Evolutionary conservation across 2,329 filamentous ascomycete species (phyloP).

Genomic region (Colletotrichum phormii): DNA sequence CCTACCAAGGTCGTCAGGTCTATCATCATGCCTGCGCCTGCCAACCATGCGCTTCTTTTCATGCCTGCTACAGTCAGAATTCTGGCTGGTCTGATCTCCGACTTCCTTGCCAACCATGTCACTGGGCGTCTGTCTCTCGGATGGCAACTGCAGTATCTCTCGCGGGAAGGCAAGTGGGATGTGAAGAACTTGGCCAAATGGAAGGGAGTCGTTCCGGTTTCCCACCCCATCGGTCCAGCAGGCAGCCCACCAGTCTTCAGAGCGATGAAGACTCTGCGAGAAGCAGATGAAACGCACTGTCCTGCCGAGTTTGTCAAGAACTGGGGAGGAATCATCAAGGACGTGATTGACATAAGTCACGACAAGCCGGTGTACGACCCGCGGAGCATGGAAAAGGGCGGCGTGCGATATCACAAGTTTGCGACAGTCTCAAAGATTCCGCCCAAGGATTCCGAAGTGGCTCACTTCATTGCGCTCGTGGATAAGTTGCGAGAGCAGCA

Average conservation of each 20-base stretch:
- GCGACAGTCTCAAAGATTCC: slow-evolving; percentile 93
- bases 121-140: slow-evolving; percentile 83
- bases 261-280: slow-evolving; percentile 92
- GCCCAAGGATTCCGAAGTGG: slow-evolving; percentile 69
- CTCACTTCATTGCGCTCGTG: slow-evolving; percentile 66
- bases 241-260: slow-evolving; percentile 72
- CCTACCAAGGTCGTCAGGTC: slow-evolving; percentile 72
- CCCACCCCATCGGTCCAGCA: slow-evolving; percentile 73
- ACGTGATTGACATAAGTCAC: slow-evolving; percentile 91
- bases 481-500: slow-evolving; percentile 70
- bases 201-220: slow-evolving; percentile 83
- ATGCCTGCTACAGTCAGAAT: slow-evolving; percentile 79
- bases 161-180: slow-evolving; percentile 94
- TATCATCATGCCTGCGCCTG: slow-evolving; percentile 78
- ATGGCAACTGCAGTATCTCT: slow-evolving; percentile 92
- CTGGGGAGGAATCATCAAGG: slow-evolving; percentile 76
- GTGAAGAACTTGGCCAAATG: slow-evolving; percentile 96
- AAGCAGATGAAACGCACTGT: slow-evolving; percentile 86
- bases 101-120: slow-evolving; percentile 81
- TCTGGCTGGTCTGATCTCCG: slow-evolving; percentile 83
- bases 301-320: slow-evolving; percentile 76
- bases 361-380: slow-evolving; percentile 92
- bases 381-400: slow-evolving; percentile 71
- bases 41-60: slow-evolving; percentile 87
- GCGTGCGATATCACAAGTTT: slow-evolving; percentile 84